phyloP scores from a whole-genome alignment of 2,329 filamentous ascomycete species.

The Fusarium illudens region DNA sequence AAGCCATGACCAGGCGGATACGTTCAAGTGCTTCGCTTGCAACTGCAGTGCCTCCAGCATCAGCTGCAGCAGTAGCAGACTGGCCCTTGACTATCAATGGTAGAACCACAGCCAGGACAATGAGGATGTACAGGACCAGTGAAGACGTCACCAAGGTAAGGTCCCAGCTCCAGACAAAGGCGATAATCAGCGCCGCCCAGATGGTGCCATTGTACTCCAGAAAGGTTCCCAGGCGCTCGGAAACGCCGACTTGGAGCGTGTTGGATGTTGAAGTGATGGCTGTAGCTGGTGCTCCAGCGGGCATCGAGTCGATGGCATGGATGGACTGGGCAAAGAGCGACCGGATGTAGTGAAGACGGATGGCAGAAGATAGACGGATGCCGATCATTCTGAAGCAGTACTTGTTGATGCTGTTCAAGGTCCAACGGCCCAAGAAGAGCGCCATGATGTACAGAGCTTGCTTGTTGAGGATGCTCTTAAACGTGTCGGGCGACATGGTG shows the following conservation, averaged over 20 bases:
- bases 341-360: slow-evolving; percentile 60
- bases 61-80: slow-evolving; percentile 25
- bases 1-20: slow-evolving; percentile 55
- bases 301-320: slow-evolving; percentile 59
- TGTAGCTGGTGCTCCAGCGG: slow-evolving; percentile 59
- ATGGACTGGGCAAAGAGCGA: slow-evolving; percentile 61
- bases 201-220: slow-evolving; percentile 55
- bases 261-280: slow-evolving; percentile 63
- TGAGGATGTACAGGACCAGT: slow-evolving; percentile 53
- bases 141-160: slow-evolving; percentile 61
- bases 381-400: slow-evolving; percentile 57
- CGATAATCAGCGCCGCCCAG: slow-evolving; percentile 57
- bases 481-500: slow-evolving; percentile 13
- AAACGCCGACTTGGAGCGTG: slow-evolving; percentile 62
- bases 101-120: slow-evolving; percentile 43
- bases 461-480: slow-evolving; percentile 16
- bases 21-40: slow-evolving; percentile 54
- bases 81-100: slow-evolving; percentile 34
- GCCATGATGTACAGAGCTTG: slow-evolving; percentile 42
- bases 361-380: slow-evolving; percentile 58
- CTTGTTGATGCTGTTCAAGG: slow-evolving; percentile 36
- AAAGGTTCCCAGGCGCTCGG: slow-evolving; percentile 58
- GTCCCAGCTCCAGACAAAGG: slow-evolving; percentile 62
- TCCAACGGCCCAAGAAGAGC: slow-evolving; percentile 37
- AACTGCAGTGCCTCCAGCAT: slow-evolving; percentile 51